Conservation (phyloP, 495 filamentous ascomycete species). For the Penicillium turbatum region DNA sequence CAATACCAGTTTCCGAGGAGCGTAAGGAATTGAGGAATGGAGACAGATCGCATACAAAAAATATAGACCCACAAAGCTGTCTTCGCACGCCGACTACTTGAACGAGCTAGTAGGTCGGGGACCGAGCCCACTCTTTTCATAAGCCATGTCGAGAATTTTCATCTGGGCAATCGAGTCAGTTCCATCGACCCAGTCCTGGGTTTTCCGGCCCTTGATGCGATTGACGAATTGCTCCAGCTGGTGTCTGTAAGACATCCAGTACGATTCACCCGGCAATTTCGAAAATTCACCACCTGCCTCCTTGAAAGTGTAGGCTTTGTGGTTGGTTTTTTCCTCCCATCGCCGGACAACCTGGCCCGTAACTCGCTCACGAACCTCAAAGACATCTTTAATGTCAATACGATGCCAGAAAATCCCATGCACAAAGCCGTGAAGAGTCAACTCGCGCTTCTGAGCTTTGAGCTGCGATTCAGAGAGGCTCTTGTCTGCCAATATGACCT, state of each 20-base stretch:
- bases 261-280: conserved; percentile 7
- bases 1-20: too few relatives aligned
- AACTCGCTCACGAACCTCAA: conserved; percentile 26
- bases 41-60: too few relatives aligned
- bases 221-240: conserved; percentile 58
- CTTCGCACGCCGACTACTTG: neutral
- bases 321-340: conserved; percentile 39
- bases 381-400: conserved; percentile 47
- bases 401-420: conserved; percentile 41
- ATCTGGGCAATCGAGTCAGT: conserved; percentile 50
- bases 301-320: conserved; percentile 41
- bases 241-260: conserved; percentile 50
- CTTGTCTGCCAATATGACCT: conserved; percentile 25
- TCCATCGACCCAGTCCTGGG: conserved; percentile 46
- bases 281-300: conserved; percentile 38
- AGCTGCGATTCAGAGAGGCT: conserved; percentile 27
- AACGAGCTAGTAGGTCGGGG: conserved; percentile 18
- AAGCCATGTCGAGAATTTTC: conserved; percentile 51
- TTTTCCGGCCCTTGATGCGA: conserved; percentile 39
- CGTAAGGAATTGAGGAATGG: too few relatives aligned
- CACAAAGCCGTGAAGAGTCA: conserved; percentile 27
- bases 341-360: conserved; percentile 27
- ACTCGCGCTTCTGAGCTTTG: conserved; percentile 15
- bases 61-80: too few relatives aligned
- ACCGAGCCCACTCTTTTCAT: conserved; percentile 42